Evolutionary conservation across 2,329 filamentous ascomycete species (phyloP).

Genomic region (Didymella lethalis): DNA sequence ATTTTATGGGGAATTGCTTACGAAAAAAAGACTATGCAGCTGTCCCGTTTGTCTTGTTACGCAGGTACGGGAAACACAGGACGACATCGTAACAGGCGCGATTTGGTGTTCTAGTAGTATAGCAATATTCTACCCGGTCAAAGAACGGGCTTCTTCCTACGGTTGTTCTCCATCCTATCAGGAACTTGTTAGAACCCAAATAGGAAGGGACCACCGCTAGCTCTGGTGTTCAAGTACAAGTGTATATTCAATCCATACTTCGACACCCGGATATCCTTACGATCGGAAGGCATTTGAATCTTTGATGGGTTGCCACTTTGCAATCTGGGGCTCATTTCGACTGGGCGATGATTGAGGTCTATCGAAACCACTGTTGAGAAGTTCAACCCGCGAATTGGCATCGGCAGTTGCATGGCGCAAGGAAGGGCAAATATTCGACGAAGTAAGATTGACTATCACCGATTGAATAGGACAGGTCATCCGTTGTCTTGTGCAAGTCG

Average conservation of each 20-base stretch:
- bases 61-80: too few species aligned
- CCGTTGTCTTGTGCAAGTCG: not conserved
- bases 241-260: not conserved
- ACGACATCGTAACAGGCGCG: too few species aligned
- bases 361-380: not conserved
- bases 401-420: not conserved
- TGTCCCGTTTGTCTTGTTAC: too few species aligned
- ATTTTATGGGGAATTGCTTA: too few species aligned
- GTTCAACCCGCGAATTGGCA: not conserved
- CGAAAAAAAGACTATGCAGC: too few species aligned
- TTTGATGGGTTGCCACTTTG: not conserved
- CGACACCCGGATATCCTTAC: not conserved
- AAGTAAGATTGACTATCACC: not conserved
- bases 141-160: not conserved
- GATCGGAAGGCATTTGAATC: not conserved
- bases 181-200: not conserved
- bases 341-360: not conserved
- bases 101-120: too few species aligned
- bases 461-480: not conserved
- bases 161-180: not conserved
- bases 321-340: not conserved
- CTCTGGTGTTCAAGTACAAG: not conserved
- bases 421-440: not conserved
- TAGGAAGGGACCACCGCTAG: conserved; percentile 2
- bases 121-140: too few species aligned